Evolutionary conservation across 139 green algal species (phyloP), one percentile per base, ranked within the genome.

Genomic region (Picochlorum sp.): DNA sequence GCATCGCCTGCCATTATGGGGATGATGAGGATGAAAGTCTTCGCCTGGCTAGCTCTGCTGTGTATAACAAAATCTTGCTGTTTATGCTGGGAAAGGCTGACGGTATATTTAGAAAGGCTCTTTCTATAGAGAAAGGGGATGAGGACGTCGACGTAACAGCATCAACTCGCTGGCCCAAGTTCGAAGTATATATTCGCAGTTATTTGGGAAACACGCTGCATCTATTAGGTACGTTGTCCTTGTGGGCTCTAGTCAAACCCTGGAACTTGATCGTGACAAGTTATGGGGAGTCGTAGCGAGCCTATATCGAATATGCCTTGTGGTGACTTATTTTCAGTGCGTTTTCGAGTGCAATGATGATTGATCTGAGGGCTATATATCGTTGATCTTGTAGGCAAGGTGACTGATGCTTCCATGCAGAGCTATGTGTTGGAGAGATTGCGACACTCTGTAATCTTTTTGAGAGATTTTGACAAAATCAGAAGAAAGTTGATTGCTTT

Each of bases 121-220:
- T 94, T 50, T 57, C 61, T 9, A 60, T 85, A 47, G 50, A 61
- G 62, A 26, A 61, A 7, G 37, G 51, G 38, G 24, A 60, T 18
- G 38, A 56, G 49, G 32, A 45, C 10, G 16, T 74, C 4, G 57
- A 32, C 23, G 41, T 74, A 18, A 57, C 45, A 18, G 52, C 26
- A 34, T 26, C 45, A 34, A 41, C 57, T 23, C 70, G 75, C 20
- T 92, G 86, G 86, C 66, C 65, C 0, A 91, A 94, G 66, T 72
- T 92, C 4, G 87, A 91, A 26, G 81, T 81, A 2, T 78, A 98
- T 45, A 67, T 88, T 13, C 92, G 92, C 61, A 87, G 78, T 11
- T 98, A 86, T 71, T 76, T 97, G 41, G 92, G 92, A 71, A 98
- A 97, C 80, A 88, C 83, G 4, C 76, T 97, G 34, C 90, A 97